Conservation (phyloP, 2,329 filamentous ascomycete species). For the Fragosphaeria purpurea region DNA sequence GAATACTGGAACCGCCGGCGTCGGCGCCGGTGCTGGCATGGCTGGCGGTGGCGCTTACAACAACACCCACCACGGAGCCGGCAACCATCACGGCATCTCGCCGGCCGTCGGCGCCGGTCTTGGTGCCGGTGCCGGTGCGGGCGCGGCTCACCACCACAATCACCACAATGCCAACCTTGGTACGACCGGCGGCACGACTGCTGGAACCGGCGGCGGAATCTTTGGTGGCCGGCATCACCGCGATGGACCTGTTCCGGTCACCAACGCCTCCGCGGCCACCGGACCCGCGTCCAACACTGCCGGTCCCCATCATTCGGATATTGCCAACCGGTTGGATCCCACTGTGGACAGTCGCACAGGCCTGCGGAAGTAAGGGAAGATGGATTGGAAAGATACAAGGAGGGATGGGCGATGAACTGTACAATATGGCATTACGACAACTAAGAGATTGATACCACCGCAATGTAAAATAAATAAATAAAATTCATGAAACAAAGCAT, state of each 20-base stretch:
- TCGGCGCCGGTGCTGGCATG: neutral
- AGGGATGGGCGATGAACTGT: neutral
- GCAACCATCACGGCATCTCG: neutral
- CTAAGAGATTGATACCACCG: neutral
- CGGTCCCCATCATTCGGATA: slow-evolving; percentile 29
- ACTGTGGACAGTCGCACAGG: slow-evolving; percentile 36
- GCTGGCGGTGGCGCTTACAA: neutral
- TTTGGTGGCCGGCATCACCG: neutral
- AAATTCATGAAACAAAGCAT: too few species aligned
- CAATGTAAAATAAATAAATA: too few species aligned
- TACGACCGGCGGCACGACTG: slow-evolving; percentile 29
- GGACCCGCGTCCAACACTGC: slow-evolving; percentile 26
- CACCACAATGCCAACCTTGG: slow-evolving; percentile 20
- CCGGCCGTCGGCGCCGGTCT: neutral
- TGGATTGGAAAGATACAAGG: slow-evolving; percentile 12
- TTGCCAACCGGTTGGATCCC: slow-evolving; percentile 33
- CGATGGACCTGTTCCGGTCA: neutral
- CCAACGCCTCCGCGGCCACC: neutral
- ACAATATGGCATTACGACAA: neutral
- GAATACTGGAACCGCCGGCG: neutral
- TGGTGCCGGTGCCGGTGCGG: neutral
- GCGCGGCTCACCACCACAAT: slow-evolving; percentile 4
- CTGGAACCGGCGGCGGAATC: neutral
- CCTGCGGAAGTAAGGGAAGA: slow-evolving; percentile 19
- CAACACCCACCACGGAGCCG: neutral